These are phyloP conservation scores for Podospora fimiseda DNA, from an alignment of 495 filamentous ascomycete species.

Conservation along the genomic window DNA sequence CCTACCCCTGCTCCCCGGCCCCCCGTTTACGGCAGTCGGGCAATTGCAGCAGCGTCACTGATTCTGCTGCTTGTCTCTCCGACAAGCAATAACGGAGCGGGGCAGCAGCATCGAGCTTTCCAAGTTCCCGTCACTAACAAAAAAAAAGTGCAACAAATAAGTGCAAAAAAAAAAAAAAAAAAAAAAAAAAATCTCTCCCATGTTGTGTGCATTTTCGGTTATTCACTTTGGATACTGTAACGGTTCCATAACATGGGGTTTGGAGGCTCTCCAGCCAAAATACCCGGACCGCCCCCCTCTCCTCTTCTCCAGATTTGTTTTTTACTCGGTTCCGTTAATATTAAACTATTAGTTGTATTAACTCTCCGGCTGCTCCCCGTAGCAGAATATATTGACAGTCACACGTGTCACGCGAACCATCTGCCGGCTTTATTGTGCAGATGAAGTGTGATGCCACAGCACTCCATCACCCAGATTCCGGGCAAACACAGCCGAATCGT, in stretches of 20 bases:
- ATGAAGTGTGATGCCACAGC: constrained; percentile 14
- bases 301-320: constrained; percentile 3
- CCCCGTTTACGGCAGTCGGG: constrained; percentile 18
- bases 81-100: too few relatives aligned
- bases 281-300: constrained; percentile 26
- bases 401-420: constrained; percentile 24
- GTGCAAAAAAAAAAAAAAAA: too few relatives aligned
- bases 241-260: not conserved
- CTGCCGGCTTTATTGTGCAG: constrained; percentile 31
- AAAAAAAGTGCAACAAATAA: too few relatives aligned
- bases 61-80: constrained; percentile 1
- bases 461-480: not conserved
- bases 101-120: too few relatives aligned
- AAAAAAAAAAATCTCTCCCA: not conserved
- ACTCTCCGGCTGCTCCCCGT: not conserved
- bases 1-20: not conserved
- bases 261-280: constrained; percentile 15
- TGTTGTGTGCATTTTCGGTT: not conserved
- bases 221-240: not conserved
- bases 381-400: constrained; percentile 14
- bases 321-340: constrained; percentile 23
- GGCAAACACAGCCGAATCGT: too few relatives aligned
- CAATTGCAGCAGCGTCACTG: not conserved
- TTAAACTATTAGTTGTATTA: constrained; percentile 13
- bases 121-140: too few relatives aligned